Evolutionary conservation across 1,139 yeast genomes (phyloP), one percentile per base, ranked within the genome.

Genomic region (Hyphopichia pseudoburtonii): DNA sequence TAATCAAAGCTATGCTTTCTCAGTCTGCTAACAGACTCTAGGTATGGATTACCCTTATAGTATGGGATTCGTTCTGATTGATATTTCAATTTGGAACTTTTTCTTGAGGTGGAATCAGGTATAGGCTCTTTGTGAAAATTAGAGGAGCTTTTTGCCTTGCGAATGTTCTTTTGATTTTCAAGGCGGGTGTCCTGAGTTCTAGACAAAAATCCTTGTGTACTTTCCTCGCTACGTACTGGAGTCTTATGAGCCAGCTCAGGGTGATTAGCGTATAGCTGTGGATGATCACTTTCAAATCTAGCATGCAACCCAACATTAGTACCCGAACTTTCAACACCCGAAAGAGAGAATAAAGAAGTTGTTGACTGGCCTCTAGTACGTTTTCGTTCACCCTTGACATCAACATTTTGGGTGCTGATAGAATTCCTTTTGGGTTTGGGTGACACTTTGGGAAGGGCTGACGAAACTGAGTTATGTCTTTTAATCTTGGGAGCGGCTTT

Each of bases 71-170:
- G 43, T 22, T 57, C 64, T 10, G 52, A 41, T 33, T 53, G 56
- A 33, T 54, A 60, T 28, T 50, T 52, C n/a, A 51, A 32, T 27
- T 44, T 23, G 23, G 10, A 11, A 17, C 10, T 6, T 17, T 25
- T 14, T n/a, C 28, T 12, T 9, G 10, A 17, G 23, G 17, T 19
- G 4, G 10, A 12, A 19, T 32, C 39, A 17, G 24, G 8, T 3
- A 26, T 33, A 12, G 28, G 27, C 14, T 28, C 37, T 14, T 34
- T 39, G 28, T 46, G 39, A 39, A 67, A 64, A 38, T 65, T 65
- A 1, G 63, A 62, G 1, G 72, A 62, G 39, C 72, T 66, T 44
- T 51, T 58, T 0, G 73, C 69, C 34, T 66, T 65, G 4, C 69
- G 54, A 5, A 66, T 51, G 3, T 24, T 30, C 7, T 35, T 40